Evolutionary conservation across 345 rosid species (phyloP), one percentile per base, ranked within the genome.

Genomic region (Eutrema japonicum): DNA sequence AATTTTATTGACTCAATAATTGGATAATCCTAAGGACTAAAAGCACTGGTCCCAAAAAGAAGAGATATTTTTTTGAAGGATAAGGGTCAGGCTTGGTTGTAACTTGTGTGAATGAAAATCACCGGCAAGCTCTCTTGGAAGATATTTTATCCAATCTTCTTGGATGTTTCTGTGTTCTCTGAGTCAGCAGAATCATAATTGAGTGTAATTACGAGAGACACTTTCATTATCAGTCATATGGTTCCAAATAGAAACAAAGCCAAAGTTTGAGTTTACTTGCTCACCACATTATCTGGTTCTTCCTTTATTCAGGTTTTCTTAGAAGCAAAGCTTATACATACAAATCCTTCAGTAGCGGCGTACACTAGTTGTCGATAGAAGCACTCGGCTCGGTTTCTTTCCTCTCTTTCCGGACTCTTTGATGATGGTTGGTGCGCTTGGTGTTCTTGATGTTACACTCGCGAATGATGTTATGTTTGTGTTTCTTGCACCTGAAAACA

Each of bases 321-420:
- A 64, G 27, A 30, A 40, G 33, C 37, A 55, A 67, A 64, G 10
- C 62, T 69, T 76, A 63, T 49, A 77, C 76, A 70, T 1, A 59
- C 60, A 61, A 29, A 53, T 33, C 22, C 50, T 41, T 83, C 78
- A 91, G 80, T 91, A 94, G 48, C 96, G 90, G 43, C 97, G 83
- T 38, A 87, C 93, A 62, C 95, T 86, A 5, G 93, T 72, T n/a
- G 98, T 91, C 2, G 97, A 91, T 68, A 94, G 11, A 57, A 94
- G 95, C 51, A 95, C 92, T 35, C 88, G 87, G 62, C 77, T 87
- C 0, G 76, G 61, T 80, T 86, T 95, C 84, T 85, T 95, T 38
- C 93, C 96, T 82, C 87, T 92, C 87, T 83, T 89, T 26, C 91
- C 93, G 4, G 32, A 52, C 73, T 85, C 96, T 51, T 85, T 89